These are phyloP conservation scores for Lactifluus volemus DNA, from an alignment of 768 basidiomycete species.

Conservation along the genomic window DNA sequence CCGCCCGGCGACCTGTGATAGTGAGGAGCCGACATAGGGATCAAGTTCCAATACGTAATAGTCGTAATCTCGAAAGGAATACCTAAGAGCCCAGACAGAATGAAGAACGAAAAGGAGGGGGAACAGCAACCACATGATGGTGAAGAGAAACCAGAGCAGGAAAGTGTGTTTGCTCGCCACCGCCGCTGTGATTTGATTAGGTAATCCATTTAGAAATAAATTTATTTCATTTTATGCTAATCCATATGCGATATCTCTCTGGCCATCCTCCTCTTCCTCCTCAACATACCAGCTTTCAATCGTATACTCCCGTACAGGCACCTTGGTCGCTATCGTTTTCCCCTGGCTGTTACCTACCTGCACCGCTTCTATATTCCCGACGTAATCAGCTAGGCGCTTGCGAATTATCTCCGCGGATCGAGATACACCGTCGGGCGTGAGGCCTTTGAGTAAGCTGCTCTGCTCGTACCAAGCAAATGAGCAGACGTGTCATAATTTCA, in stretches of 20 bases:
- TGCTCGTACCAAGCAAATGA: not conserved
- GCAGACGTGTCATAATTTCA: not conserved
- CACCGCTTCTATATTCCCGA: slow-evolving; percentile 15
- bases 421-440: slow-evolving; percentile 2
- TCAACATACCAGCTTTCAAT: slow-evolving; percentile 16
- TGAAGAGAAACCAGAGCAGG: not conserved
- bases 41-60: slow-evolving; percentile 78
- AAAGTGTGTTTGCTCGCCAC: no score
- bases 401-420: not conserved
- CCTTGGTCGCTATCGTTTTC: not conserved
- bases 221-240: not conserved
- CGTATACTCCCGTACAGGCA: slow-evolving; percentile 8
- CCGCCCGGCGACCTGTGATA: slow-evolving; percentile 46
- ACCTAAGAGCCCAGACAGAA: slow-evolving; percentile 31
- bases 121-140: slow-evolving; percentile 20
- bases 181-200: not conserved
- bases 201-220: not conserved
- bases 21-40: slow-evolving; percentile 42
- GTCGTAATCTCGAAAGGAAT: slow-evolving; percentile 53
- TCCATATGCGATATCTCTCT: slow-evolving; percentile 3
- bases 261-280: not conserved
- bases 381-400: slow-evolving; percentile 11
- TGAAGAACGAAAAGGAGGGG: slow-evolving; percentile 24
- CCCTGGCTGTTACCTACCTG: slow-evolving; percentile 9
- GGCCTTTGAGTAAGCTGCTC: slow-evolving; percentile 8